Conservation (phyloP, 148 eudicot genomes). For the Rhododendron simsii region DNA sequence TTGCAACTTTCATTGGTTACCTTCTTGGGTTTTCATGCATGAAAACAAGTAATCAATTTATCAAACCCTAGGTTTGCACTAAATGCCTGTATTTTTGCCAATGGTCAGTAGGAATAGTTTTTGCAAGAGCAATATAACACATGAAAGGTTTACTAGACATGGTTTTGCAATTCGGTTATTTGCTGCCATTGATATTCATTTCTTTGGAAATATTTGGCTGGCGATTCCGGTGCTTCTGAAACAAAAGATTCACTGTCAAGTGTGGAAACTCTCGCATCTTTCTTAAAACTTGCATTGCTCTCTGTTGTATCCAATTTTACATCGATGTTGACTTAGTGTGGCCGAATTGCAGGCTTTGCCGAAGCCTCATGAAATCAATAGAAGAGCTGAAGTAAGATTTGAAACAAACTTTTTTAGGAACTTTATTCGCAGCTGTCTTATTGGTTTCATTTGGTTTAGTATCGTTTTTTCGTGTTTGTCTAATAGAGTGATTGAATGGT, state of each 20-base stretch:
- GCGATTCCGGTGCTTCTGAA: slow-evolving; percentile 5
- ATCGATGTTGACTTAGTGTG: neutral
- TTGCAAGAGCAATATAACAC: neutral
- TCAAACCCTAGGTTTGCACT: neutral
- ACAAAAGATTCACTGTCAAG: neutral
- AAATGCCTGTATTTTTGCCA: neutral
- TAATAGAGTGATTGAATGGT: neutral
- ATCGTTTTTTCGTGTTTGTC: neutral
- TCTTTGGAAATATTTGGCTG: slow-evolving; percentile 1
- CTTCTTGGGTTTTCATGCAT: neutral
- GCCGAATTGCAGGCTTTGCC: slow-evolving; percentile 32
- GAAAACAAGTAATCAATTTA: neutral
- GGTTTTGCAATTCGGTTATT: neutral
- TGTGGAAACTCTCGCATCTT: neutral
- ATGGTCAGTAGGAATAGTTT: neutral
- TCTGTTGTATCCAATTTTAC: neutral
- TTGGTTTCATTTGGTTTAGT: neutral
- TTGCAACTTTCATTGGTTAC: neutral
- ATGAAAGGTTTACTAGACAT: neutral
- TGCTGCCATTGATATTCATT: neutral
- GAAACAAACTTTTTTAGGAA: neutral
- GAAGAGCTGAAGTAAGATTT: slow-evolving; percentile 56
- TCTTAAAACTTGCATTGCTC: slow-evolving; percentile 5
- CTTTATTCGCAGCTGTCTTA: neutral
- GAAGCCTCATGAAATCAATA: slow-evolving; percentile 19